Evolutionary conservation across 805 yeast genomes (phyloP), one percentile per base, ranked within the genome.

Genomic region (Kodamaea hsintzibuensis): DNA sequence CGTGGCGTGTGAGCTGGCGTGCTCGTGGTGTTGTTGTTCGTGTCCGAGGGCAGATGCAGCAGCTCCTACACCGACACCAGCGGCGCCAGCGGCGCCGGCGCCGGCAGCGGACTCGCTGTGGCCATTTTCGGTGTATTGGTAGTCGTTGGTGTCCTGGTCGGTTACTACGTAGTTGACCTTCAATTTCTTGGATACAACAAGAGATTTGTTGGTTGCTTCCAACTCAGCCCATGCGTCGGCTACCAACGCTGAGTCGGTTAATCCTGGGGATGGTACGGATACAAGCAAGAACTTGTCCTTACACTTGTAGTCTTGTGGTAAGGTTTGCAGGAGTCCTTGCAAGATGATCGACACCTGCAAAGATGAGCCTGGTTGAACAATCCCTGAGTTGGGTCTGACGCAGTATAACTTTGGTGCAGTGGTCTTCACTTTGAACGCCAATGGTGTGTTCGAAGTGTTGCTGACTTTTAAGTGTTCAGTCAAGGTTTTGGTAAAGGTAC

Each of bases 371-470:
- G 98, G 92, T 27, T 77, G 78, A 54, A 95, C 78, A 37, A 87
- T 48, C 13, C 95, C 84, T 55, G 98, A 93, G 71, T 92, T 95
- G 58, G 99, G 99, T 74, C 97, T 87, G 50, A 95, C 98, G 71
- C 97, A 90, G 78, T 92, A 87, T 71, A 90, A 78, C 71, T 90
- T 92, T 57, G 99, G 99, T 8, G 98, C 98, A 6, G 99, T 95
- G 46, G 99, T 93, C 76, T 93, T 95, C 67, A 95, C 98, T 77
- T 95, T 95, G 80, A 91, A 95, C 30, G 97, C 97, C 63, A 83
- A 73, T 45, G 85, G 78, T 33, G 84, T 74, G 52, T 78, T 77
- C 13, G 82, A 70, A 42, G 86, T 76, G 62, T 84, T 86, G 71
- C 79, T 68, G 59, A 85, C 78, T 45, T 74, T 69, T 63, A 85